Percentiles rank a stretch among this genome's conserved stretches.
phyloP scores from a whole-genome alignment of 23 red algal genomes.

The Gracilaria domingensis region DNA sequence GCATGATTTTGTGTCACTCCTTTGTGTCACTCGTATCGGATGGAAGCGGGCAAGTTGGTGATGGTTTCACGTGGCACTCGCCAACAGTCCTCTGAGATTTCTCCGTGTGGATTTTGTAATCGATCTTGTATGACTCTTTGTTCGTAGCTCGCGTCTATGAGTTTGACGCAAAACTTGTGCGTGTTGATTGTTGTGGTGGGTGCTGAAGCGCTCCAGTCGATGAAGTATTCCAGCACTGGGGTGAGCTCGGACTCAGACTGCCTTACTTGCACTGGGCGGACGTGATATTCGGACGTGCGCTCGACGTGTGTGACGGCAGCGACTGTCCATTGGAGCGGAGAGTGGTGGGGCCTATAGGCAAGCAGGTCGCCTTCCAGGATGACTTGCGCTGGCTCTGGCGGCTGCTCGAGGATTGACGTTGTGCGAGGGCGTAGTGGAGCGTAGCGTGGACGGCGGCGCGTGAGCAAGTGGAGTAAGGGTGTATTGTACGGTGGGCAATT shows the following conservation, averaged over 20 bases:
- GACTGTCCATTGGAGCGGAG: not conserved
- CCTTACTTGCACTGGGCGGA: constrained; percentile 5
- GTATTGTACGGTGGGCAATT: not conserved
- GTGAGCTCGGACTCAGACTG: not conserved
- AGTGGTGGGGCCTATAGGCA: constrained; percentile 5
- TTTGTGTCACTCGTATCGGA: not conserved
- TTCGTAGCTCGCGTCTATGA: constrained; percentile 35
- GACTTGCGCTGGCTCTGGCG: not conserved
- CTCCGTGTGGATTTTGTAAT: constrained; percentile 40
- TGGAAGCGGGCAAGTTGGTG: not conserved
- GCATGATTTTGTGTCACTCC: not conserved
- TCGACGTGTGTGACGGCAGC: constrained; percentile 8
- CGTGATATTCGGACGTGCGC: not conserved
- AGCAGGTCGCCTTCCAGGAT: constrained; percentile 50
- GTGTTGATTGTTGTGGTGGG: not conserved
- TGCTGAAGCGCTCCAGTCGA: constrained; percentile 38
- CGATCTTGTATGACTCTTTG: constrained; percentile 43
- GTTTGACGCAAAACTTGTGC: not conserved
- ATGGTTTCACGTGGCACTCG: constrained; percentile 23
- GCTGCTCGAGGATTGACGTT: not conserved
- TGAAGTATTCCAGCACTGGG: constrained; percentile 30
- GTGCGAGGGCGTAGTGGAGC: too few species aligned
- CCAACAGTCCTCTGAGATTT: constrained; percentile 50
- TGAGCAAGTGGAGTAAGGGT: not conserved
- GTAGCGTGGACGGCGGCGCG: not conserved